Percentiles rank a stretch among this genome's conserved stretches.
Evolutionary conservation across 345 rosid species (phyloP).

Genomic region (Erysimum cheiranthoides): DNA sequence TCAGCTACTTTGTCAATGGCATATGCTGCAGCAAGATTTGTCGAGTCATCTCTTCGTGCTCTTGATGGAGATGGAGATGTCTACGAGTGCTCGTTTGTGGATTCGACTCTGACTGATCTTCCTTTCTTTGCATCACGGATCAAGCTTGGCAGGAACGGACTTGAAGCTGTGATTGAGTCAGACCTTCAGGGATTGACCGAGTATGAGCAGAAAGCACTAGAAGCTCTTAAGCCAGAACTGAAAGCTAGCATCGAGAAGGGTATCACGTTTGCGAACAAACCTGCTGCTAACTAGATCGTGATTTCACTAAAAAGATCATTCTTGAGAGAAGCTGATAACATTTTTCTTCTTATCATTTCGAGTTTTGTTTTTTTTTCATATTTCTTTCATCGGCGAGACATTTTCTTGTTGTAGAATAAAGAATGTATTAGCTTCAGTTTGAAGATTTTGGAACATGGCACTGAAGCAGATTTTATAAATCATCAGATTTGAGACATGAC

Average conservation of each 20-base stretch:
- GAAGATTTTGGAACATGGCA: conserved; percentile 36
- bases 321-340: conserved; percentile 34
- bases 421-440: conserved; percentile 42
- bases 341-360: conserved; percentile 34
- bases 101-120: conserved; percentile 74
- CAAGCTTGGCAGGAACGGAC: conserved; percentile 82
- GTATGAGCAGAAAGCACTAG: conserved; percentile 85
- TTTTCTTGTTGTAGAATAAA: conserved; percentile 43
- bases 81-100: conserved; percentile 81
- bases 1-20: conserved; percentile 99
- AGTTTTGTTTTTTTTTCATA: conserved; percentile 37
- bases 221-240: conserved; percentile 76
- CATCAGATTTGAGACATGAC: conserved; percentile 45
- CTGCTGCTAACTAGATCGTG: conserved; percentile 47
- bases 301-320: conserved; percentile 6
- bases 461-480: conserved; percentile 17
- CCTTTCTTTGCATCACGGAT: conserved; percentile 92
- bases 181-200: conserved; percentile 77
- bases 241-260: conserved; percentile 94
- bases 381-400: conserved; percentile 35
- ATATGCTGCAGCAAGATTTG: conserved; percentile 94
- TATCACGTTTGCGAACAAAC: conserved; percentile 69
- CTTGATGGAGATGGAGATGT: conserved; percentile 91
- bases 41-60: conserved; percentile 95
- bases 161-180: conserved; percentile 76